Base-by-base conservation (phyloP, 768 basidiomycete genomes). In the Collybia mongolica region DNA sequence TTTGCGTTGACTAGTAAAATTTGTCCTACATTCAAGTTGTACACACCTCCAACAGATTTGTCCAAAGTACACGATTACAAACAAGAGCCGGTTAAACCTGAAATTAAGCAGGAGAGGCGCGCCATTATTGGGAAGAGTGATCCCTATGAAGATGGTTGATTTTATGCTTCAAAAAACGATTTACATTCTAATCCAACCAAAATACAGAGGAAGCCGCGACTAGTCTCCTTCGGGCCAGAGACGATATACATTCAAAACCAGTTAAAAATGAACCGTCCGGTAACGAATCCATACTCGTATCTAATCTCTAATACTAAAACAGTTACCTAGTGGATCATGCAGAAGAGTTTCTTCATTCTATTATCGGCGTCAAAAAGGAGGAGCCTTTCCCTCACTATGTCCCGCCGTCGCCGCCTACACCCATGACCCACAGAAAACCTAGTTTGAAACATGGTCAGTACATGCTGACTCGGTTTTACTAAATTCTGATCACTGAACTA, bases 141-240 rank as follows among this genome's bases (percentile, higher is more conserved):
- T 35, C 60, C 60, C 4, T 59, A 60, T 38, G 53, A 60, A 47
- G 53, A 56, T 46, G 57, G 60, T 60, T 40, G 19, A 12, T 5
- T 42, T 17, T 8, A 11, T 9, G 20, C 44, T 18, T n/a, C 14
- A 6, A 12, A 9, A 39, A 29, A 35, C n/a, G 22, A 19, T 4
- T 40, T n/a, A n/a, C n/a, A n/a, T n/a, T 19, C 0, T 29, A 18
- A 37, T 26, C 36, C 7, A 20, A 17, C 38, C 8, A 4, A n/a
- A 14, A 24, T 54, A 54, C 45, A n/a, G 55, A 53, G 8, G 58
- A 55, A 23, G 58, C 49, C 6, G 46, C 35, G 18, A 41, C 38
- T 28, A 20, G 42, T 32, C 22, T 57, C 28, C n/a, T 23, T 43
- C 15, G 43, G 38, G 15, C 11, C 20, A 18, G 46, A 52, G 20